Base-by-base conservation (phyloP, 1,284 basidiomycete genomes). In the Sphaerobolus stellatus region DNA sequence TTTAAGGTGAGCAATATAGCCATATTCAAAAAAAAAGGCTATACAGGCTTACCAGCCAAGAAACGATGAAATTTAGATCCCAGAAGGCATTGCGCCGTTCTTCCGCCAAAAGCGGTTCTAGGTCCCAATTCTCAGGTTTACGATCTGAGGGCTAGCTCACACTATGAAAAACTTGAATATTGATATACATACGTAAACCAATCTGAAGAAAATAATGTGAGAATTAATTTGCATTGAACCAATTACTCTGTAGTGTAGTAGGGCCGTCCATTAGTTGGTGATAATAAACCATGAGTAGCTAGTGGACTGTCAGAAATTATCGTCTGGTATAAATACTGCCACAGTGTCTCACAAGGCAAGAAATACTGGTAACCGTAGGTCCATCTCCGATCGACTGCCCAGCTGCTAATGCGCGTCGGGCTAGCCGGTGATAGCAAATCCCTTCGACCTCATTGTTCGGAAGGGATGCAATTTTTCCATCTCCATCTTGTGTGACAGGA, bases 81-180 rank as follows among this genome's bases (percentile, higher is more conserved):
- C 83, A 86, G 58, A 84, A 81, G 5, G 86, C 65, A 43, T 75
- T 70, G 20, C 82, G 74, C 36, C 83, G 74, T 48, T 78, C 71
- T 56, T 82, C 74, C 1, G 81, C 74, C 60, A 80, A 77, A 62
- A 79, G 76, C n/a, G 76, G 71, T 27, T 77, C 75, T 33, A 84
- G 68, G 13, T 76, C 77, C 73, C 80, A 83, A 57, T 78, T 68
- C 11, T 71, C 71, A 53, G 77, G 75, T 60, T 84, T 81, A 50
- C 83, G 80, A 69, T 85, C 83, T 85, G 25, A 13, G 24, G 27
- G 33, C 28, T 24, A 28, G 18, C 20, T 2, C 5, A 1, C n/a
- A 44, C 3, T n/a, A 24, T 7, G 5, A 31, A 28, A 24, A n/a
- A n/a, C n/a, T n/a, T n/a, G n/a, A n/a, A n/a, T n/a, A n/a, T n/a